A percentile compares a stretch with the other conserved stretches of the same genome.
These are phyloP conservation scores for Penicillium tannophilum DNA, from an alignment of 495 filamentous ascomycete genomes.

Conservation along the genomic window DNA sequence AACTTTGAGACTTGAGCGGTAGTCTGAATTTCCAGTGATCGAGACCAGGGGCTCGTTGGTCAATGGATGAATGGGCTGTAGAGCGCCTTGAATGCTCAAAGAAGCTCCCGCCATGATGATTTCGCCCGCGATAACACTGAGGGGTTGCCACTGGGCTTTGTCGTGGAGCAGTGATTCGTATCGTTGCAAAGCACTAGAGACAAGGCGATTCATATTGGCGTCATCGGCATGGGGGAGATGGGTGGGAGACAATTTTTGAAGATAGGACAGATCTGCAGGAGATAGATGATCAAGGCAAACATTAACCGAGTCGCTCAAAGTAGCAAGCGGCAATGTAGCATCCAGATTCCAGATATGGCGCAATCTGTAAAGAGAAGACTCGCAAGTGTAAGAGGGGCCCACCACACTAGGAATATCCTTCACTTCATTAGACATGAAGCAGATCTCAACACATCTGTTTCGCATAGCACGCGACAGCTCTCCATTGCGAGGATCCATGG, in stretches of 20 bases:
- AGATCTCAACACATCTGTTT: slow-evolving; percentile 91
- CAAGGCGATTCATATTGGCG: slow-evolving; percentile 12
- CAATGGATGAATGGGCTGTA: slow-evolving; percentile 47
- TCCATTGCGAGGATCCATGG: slow-evolving; percentile 89
- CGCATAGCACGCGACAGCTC: slow-evolving; percentile 97
- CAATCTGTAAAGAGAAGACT: slow-evolving; percentile 55
- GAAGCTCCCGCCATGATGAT: slow-evolving; percentile 30
- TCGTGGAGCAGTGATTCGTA: slow-evolving; percentile 39
- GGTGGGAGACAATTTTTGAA: slow-evolving; percentile 37
- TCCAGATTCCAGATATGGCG: slow-evolving; percentile 45
- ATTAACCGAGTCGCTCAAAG: slow-evolving; percentile 31
- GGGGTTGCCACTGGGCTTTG: slow-evolving; percentile 41
- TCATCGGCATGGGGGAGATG: slow-evolving; percentile 24
- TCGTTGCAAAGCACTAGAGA: slow-evolving; percentile 32
- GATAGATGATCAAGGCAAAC: slow-evolving; percentile 59
- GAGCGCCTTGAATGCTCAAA: slow-evolving; percentile 33
- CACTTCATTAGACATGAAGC: slow-evolving; percentile 51
- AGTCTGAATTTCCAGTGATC: slow-evolving; percentile 28
- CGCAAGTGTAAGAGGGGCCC: slow-evolving; percentile 44
- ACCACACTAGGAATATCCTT: slow-evolving; percentile 20
- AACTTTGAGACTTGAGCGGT: slow-evolving; percentile 28
- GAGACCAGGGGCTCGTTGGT: slow-evolving; percentile 46
- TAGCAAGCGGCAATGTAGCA: slow-evolving; percentile 17
- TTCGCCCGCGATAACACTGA: slow-evolving; percentile 28
- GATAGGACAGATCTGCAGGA: slow-evolving; percentile 50